phyloP scores from a whole-genome alignment of 139 green algal genomes.

The Volvox reticuliferus region DNA sequence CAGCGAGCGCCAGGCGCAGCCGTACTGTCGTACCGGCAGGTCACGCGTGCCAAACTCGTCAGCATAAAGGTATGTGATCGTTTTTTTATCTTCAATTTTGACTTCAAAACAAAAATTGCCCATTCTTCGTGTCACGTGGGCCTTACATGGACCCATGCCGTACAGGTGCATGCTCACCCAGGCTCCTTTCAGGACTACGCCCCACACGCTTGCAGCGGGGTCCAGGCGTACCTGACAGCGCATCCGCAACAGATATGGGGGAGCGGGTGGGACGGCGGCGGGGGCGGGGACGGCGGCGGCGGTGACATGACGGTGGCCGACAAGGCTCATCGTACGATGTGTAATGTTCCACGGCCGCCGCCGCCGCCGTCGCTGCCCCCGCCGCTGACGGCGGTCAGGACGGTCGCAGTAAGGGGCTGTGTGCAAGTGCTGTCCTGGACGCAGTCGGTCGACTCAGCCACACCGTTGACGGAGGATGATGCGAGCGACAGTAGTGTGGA shows the following conservation, averaged over 20 bases:
- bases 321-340: background rate
- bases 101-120: no score
- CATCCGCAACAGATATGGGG: background rate
- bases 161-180: constrained; percentile 2
- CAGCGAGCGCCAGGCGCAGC: background rate
- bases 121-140: no score
- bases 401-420: constrained; percentile 9
- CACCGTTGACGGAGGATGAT: background rate
- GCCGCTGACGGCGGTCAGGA: background rate
- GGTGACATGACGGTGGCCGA: background rate
- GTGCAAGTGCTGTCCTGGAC: constrained; percentile 11
- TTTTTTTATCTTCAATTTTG: no score
- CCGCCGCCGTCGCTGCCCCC: background rate
- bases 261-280: background rate
- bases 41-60: background rate
- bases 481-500: background rate
- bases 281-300: background rate
- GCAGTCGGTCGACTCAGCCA: background rate
- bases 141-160: no score
- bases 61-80: constrained; percentile 10
- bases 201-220: background rate
- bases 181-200: background rate
- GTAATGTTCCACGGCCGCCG: background rate
- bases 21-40: background rate
- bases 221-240: constrained; percentile 7